Evolutionary conservation across 2,329 filamentous ascomycete genomes (phyloP).

Genomic region (Ophiostoma himal-ulmi): DNA sequence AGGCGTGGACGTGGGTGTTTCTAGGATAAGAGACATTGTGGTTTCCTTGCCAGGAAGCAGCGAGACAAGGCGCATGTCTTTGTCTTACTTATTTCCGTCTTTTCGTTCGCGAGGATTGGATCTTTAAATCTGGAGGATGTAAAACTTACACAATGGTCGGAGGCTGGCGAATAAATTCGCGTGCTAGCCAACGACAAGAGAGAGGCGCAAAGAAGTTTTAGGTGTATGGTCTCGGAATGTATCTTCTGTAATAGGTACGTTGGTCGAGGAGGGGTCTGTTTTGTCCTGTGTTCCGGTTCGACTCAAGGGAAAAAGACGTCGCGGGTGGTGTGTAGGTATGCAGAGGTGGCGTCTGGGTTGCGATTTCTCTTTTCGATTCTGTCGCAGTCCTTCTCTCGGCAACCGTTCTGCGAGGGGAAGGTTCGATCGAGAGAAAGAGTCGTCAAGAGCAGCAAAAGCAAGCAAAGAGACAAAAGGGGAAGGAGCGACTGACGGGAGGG

Average conservation of each 20-base stretch:
- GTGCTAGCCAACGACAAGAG: conserved; percentile 16
- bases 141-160: conserved; percentile 22
- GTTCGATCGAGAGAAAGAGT: not conserved
- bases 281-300: not conserved
- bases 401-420: not conserved
- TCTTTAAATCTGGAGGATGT: conserved; percentile 6
- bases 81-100: not conserved
- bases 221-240: not conserved
- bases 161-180: conserved; percentile 23
- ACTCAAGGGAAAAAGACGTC: not conserved
- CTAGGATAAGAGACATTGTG: not conserved
- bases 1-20: not conserved
- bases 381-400: not conserved
- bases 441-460: not conserved
- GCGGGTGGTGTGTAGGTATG: not conserved
- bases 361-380: not conserved
- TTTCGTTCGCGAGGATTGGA: not conserved
- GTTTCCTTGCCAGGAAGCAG: not conserved
- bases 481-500: conserved; percentile 18
- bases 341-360: not conserved
- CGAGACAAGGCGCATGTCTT: conserved; percentile 1
- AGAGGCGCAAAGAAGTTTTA: not conserved
- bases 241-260: not conserved
- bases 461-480: conserved; percentile 1
- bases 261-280: conserved; percentile 1